A percentile compares a stretch with the other conserved stretches of the same genome.
Conservation (phyloP, 2,329 filamentous ascomycete species). For the Xylaria digitata region DNA sequence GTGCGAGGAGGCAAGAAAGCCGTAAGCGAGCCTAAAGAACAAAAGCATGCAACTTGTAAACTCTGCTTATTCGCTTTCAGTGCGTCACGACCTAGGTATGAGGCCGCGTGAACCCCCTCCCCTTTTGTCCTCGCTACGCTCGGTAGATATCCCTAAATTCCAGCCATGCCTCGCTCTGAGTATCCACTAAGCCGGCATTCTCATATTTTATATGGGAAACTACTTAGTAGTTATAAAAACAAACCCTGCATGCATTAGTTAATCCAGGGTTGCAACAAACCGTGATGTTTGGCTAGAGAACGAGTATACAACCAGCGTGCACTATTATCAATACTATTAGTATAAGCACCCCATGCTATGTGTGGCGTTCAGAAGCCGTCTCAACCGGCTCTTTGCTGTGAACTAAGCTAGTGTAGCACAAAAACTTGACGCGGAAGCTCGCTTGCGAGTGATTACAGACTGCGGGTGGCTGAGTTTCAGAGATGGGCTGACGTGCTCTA, state of each 20-base stretch:
- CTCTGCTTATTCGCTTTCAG: too few species aligned
- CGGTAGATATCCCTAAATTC: background rate
- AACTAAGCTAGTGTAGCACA: too few species aligned
- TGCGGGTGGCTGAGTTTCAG: background rate
- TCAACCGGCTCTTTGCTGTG: background rate
- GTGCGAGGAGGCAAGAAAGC: constrained; percentile 1
- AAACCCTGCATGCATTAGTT: background rate
- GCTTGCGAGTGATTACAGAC: background rate
- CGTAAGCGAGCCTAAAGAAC: background rate
- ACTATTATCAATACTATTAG: too few species aligned
- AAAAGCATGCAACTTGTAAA: too few species aligned
- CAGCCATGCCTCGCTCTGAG: background rate
- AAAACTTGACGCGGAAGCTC: background rate
- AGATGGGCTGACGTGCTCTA: constrained; percentile 2
- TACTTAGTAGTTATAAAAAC: background rate
- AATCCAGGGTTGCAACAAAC: background rate
- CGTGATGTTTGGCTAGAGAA: background rate
- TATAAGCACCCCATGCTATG: background rate
- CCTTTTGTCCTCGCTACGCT: background rate
- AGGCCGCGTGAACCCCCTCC: constrained; percentile 2
- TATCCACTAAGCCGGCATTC: background rate
- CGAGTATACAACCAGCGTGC: background rate
- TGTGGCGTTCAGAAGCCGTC: background rate
- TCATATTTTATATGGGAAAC: background rate
- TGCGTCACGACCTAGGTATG: background rate